phyloP scores from a whole-genome alignment of 2,329 filamentous ascomycete species.

The Elsinoe necatrix region DNA sequence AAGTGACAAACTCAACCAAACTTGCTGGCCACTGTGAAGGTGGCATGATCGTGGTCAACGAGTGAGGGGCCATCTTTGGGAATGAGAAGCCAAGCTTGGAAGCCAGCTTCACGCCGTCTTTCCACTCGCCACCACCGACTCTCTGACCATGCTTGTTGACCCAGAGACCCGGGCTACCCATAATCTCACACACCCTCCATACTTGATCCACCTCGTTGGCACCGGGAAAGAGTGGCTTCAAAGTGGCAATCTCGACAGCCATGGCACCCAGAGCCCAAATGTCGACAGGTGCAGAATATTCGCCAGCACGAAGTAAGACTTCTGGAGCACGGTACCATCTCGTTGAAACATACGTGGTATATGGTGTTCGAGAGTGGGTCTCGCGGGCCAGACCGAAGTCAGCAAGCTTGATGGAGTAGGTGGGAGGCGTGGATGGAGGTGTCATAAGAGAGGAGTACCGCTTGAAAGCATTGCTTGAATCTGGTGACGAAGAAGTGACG shows the following conservation, averaged over 20 bases:
- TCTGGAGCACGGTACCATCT: conserved; percentile 93
- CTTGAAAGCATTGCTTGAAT: conserved; percentile 76
- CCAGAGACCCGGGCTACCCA: conserved; percentile 98
- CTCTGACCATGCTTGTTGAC: conserved; percentile 81
- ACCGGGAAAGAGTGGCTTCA: conserved; percentile 94
- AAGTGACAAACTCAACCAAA: conserved; percentile 88
- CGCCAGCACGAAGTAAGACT: conserved; percentile 82
- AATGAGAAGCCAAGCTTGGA: conserved; percentile 98
- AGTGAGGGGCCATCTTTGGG: conserved; percentile 95
- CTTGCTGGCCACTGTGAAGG: conserved; percentile 84
- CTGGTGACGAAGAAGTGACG: conserved; percentile 81
- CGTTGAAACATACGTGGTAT: conserved; percentile 97
- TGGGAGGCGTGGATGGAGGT: conserved; percentile 84
- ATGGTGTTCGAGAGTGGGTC: conserved; percentile 90
- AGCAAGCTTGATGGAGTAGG: conserved; percentile 95
- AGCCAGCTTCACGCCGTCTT: conserved; percentile 82
- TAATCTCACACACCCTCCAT: conserved; percentile 97
- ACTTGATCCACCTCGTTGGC: conserved; percentile 98
- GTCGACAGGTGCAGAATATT: conserved; percentile 95
- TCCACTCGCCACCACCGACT: conserved; percentile 95
- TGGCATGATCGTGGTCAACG: conserved; percentile 89
- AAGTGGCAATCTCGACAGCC: conserved; percentile 93
- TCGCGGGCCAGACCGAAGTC: conserved; percentile 97
- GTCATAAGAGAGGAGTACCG: conserved; percentile 90
- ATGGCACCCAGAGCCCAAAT: conserved; percentile 98